Evolutionary conservation across 768 basidiomycete species (phyloP).

Genomic region (Psilocybe azurescens): DNA sequence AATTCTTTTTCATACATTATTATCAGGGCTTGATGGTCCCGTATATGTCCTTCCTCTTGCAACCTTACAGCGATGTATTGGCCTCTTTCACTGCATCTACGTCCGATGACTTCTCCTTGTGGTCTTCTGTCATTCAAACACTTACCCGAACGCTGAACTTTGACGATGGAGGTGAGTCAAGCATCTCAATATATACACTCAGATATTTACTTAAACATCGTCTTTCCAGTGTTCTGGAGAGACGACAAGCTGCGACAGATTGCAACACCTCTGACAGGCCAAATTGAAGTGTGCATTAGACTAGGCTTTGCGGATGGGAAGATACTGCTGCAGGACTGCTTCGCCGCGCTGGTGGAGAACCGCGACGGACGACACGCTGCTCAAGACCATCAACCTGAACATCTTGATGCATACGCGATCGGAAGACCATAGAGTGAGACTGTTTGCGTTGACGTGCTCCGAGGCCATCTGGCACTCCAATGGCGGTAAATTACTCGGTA

Average conservation of each 20-base stretch:
- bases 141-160: constrained; percentile 72
- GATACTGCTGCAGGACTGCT: constrained; percentile 50
- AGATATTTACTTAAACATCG: not conserved
- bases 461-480: constrained; percentile 79
- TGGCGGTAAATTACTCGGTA: constrained; percentile 77
- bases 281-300: constrained; percentile 59
- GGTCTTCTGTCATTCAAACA: constrained; percentile 64
- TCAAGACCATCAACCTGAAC: constrained; percentile 83
- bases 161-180: constrained; percentile 78
- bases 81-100: constrained; percentile 46
- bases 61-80: constrained; percentile 69
- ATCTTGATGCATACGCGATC: constrained; percentile 90
- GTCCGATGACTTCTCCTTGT: constrained; percentile 51
- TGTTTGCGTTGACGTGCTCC: constrained; percentile 72
- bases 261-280: constrained; percentile 61
- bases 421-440: constrained; percentile 72
- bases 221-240: constrained; percentile 80
- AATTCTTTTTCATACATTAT: not conserved
- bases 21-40: constrained; percentile 84
- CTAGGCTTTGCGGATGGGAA: constrained; percentile 43
- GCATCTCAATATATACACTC: too few relatives aligned
- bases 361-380: constrained; percentile 60
- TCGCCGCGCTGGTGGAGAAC: constrained; percentile 60
- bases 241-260: constrained; percentile 78
- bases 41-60: constrained; percentile 82